Percentiles rank a stretch among this genome's conserved stretches.
Evolutionary conservation across 2,329 filamentous ascomycete species (phyloP).

Genomic region (Penicillium janthinellum): DNA sequence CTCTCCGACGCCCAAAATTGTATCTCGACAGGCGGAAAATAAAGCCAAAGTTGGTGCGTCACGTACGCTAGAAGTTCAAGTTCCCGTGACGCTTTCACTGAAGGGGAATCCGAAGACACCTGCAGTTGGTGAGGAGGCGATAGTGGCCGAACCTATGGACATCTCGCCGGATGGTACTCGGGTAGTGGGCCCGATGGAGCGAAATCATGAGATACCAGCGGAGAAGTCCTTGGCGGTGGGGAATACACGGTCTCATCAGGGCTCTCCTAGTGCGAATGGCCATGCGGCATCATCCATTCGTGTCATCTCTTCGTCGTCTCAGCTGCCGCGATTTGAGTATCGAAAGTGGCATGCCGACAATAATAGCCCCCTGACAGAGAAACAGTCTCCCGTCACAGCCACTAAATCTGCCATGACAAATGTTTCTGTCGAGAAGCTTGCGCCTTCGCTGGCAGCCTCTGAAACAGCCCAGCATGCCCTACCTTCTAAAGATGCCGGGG

Average conservation of each 20-base stretch:
- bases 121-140: not conserved
- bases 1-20: conserved; percentile 35
- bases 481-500: too few relatives aligned
- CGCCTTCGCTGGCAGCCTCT: not conserved
- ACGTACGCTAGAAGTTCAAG: conserved; percentile 7
- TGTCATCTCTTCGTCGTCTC: conserved; percentile 40
- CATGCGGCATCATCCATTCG: conserved; percentile 28
- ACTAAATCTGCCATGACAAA: not conserved
- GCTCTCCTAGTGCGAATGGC: not conserved
- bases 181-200: not conserved
- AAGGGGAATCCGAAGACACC: not conserved
- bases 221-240: not conserved
- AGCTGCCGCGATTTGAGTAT: conserved; percentile 44
- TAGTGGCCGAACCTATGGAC: not conserved
- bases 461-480: not conserved
- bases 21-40: conserved; percentile 21
- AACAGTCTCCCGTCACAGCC: not conserved
- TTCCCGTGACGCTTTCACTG: not conserved
- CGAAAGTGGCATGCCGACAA: conserved; percentile 26
- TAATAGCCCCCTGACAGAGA: conserved; percentile 8
- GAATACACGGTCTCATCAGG: not conserved
- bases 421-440: not conserved
- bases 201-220: not conserved
- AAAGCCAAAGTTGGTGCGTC: conserved; percentile 10
- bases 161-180: not conserved